phyloP scores from a whole-genome alignment of 1,284 basidiomycete genomes.

The Fomitopsis schrenkii region DNA sequence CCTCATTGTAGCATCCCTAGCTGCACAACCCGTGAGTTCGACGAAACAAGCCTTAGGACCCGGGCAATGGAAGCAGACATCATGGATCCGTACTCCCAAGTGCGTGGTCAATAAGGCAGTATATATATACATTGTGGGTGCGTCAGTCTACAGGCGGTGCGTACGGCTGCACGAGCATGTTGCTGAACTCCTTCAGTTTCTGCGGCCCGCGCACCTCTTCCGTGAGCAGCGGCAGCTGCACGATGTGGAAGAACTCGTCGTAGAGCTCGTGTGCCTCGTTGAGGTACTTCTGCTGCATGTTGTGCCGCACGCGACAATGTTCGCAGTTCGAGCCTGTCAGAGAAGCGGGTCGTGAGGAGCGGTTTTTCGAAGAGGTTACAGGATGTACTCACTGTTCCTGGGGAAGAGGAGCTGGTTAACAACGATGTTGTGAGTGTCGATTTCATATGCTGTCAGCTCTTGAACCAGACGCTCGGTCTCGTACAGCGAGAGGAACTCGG shows the following conservation, averaged over 20 bases:
- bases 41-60: too few relatives aligned
- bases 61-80: too few relatives aligned
- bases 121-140: background rate
- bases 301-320: slow-evolving; percentile 90
- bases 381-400: slow-evolving; percentile 63
- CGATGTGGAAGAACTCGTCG: slow-evolving; percentile 95
- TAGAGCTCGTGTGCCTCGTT: slow-evolving; percentile 93
- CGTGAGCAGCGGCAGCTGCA: slow-evolving; percentile 89
- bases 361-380: background rate
- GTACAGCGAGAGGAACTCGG: slow-evolving; percentile 96
- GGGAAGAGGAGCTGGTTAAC: slow-evolving; percentile 98
- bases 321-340: slow-evolving; percentile 85
- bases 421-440: slow-evolving; percentile 98
- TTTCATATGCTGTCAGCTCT: slow-evolving; percentile 94
- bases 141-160: slow-evolving; percentile 22
- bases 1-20: too few relatives aligned
- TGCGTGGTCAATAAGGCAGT: background rate
- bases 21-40: too few relatives aligned
- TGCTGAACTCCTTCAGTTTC: slow-evolving; percentile 87
- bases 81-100: too few relatives aligned
- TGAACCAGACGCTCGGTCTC: slow-evolving; percentile 98
- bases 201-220: slow-evolving; percentile 96
- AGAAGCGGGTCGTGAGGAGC: background rate
- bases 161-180: slow-evolving; percentile 76
- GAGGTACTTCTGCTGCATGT: slow-evolving; percentile 98